Base-by-base conservation (phyloP, 495 filamentous ascomycete species). In the Penicillium angulare region DNA sequence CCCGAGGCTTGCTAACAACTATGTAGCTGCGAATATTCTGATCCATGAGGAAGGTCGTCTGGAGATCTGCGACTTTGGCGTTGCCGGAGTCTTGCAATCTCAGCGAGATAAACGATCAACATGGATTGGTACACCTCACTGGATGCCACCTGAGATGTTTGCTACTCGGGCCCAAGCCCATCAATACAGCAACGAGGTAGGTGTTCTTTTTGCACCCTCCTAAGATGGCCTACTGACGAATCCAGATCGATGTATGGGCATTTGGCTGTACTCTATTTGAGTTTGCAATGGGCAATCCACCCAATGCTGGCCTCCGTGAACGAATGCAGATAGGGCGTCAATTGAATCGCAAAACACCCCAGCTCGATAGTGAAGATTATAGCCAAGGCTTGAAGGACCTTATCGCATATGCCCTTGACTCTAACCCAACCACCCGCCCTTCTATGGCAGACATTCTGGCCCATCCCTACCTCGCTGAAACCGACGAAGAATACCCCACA, bases 61-160 rank as follows among this genome's bases (percentile, higher is more conserved):
- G 9, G 89, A 97, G 61, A 82, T 98, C 20, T 96, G 93, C 63
- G 93, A 98, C 63, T 98, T 97, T 66, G 93, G 93, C 48, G 90
- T 98, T 45, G 88, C 92, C 17, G 92, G 89, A 40, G 78, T 95
- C 47, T 76, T 96, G 33, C 89, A 96, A 56, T 88, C 82, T 9
- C 88, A 87, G 49, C 63, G 83, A 34, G 87, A 93, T 58, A 98
- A 97, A 67, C 77, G 93, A 22, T 87, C 86, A 3, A 98, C 93
- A 0, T 90, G 96, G 65, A 88, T 98, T 36, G 93, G 93, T 8
- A 97, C 93, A 5, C 89, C 89, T 13, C 84, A 96, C 69, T 98
- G 92, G 90, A 96, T 97, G 92, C 88, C 93, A 1, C 93, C 90
- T 0, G 93, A 98, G 63, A 79, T 95, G 50, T 86, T 89, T 50